A percentile compares a stretch with the other conserved stretches of the same genome.
Evolutionary conservation across 2,329 filamentous ascomycete species (phyloP).

Genomic region (Microcyclosporella mali): DNA sequence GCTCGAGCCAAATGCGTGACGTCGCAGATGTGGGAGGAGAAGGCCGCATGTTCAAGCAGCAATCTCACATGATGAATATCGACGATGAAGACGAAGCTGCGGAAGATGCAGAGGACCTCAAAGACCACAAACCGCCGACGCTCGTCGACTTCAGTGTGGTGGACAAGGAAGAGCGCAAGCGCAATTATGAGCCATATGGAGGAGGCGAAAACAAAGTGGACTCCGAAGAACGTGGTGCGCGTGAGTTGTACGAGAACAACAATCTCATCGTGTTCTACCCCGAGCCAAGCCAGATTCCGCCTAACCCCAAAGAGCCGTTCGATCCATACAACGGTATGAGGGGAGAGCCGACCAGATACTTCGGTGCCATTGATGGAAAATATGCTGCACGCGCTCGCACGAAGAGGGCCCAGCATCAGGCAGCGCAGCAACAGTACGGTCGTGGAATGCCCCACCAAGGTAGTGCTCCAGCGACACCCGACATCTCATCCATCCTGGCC

Average conservation of each 20-base stretch:
- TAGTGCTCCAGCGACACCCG: slow-evolving; percentile 8
- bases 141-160: slow-evolving; percentile 41
- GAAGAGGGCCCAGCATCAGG: slow-evolving; percentile 10
- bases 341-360: slow-evolving; percentile 26
- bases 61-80: slow-evolving; percentile 59
- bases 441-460: slow-evolving; percentile 4
- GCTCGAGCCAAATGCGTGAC: slow-evolving; percentile 63
- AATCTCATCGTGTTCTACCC: slow-evolving; percentile 45
- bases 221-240: slow-evolving; percentile 39
- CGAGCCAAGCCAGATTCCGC: slow-evolving; percentile 40
- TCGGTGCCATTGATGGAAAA: slow-evolving; percentile 34
- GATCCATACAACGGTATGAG: slow-evolving; percentile 32
- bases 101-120: slow-evolving; percentile 46
- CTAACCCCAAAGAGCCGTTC: slow-evolving; percentile 41
- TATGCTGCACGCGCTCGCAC: slow-evolving; percentile 17
- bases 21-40: slow-evolving; percentile 66
- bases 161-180: slow-evolving; percentile 35
- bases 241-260: slow-evolving; percentile 40
- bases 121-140: slow-evolving; percentile 40
- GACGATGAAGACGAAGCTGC: slow-evolving; percentile 56
- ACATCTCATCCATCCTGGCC: slow-evolving; percentile 20
- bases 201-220: slow-evolving; percentile 37
- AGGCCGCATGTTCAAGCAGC: slow-evolving; percentile 48
- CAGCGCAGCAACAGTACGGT: slow-evolving; percentile 11
- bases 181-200: slow-evolving; percentile 42